A percentile compares a stretch with the other conserved stretches of the same genome.
Conservation (phyloP, 2,329 filamentous ascomycete genomes). For the Aspergillus sp. region DNA sequence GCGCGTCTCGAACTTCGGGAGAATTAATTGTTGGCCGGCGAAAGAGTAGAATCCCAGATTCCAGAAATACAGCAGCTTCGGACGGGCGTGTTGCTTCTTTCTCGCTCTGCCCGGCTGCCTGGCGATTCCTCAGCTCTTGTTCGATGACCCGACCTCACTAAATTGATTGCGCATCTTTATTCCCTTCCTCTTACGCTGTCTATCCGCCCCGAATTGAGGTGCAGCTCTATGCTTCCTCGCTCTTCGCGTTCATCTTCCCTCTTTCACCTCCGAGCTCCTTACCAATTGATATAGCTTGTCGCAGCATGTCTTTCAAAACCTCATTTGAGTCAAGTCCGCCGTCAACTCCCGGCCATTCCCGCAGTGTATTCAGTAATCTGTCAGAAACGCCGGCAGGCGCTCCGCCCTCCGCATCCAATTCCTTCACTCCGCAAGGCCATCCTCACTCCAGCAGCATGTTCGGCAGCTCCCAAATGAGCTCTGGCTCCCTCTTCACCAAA, state of each 20-base stretch:
- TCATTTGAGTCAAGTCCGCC: slow-evolving; percentile 41
- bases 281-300: background rate
- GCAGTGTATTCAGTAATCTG: slow-evolving; percentile 43
- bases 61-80: background rate
- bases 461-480: slow-evolving; percentile 53
- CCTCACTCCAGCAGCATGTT: slow-evolving; percentile 54
- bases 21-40: background rate
- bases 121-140: background rate
- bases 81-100: background rate
- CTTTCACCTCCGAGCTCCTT: background rate
- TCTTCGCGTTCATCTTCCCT: slow-evolving; percentile 3
- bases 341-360: slow-evolving; percentile 43
- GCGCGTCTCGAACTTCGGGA: slow-evolving; percentile 12
- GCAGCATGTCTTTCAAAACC: slow-evolving; percentile 40
- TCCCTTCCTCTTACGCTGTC: background rate
- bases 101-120: background rate
- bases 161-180: background rate
- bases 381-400: slow-evolving; percentile 62
- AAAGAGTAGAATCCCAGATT: background rate
- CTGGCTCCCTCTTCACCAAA: slow-evolving; percentile 39
- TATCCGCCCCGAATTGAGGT: background rate
- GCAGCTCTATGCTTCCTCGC: background rate
- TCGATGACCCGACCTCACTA: background rate
- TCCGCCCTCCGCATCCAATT: slow-evolving; percentile 55
- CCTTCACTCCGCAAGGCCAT: slow-evolving; percentile 59